These are phyloP conservation scores for Jatropha multifida DNA, from an alignment of 441 rosid species.

Conservation along the genomic window DNA sequence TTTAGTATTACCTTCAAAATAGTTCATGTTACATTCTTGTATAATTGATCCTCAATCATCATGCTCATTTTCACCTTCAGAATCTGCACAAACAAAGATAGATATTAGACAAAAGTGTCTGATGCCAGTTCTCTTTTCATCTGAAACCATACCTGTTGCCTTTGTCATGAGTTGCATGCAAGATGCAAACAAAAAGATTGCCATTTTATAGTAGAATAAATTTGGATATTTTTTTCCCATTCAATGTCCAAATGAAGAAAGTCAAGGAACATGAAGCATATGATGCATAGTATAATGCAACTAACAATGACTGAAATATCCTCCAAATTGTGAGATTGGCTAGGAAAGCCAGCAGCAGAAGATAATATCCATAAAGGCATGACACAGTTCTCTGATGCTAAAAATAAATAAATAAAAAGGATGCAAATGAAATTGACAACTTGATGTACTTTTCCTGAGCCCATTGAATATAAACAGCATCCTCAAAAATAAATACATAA, in stretches of 20 bases:
- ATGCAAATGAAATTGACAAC: neutral
- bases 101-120: neutral
- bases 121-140: neutral
- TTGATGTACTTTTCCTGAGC: neutral
- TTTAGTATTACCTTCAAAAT: constrained; percentile 21
- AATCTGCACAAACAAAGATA: constrained; percentile 40
- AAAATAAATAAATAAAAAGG: no score
- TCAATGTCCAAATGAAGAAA: neutral
- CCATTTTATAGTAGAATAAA: neutral
- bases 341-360: neutral
- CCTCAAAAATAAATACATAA: no score
- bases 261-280: neutral
- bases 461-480: neutral
- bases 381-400: no score
- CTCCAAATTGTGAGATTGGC: neutral
- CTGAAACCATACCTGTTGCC: neutral
- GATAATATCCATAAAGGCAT: no score
- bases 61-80: constrained; percentile 59
- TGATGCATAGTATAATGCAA: neutral
- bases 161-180: neutral
- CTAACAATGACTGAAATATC: neutral
- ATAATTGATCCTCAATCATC: constrained; percentile 34
- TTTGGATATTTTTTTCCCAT: neutral
- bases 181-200: neutral
- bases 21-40: neutral